Evolutionary conservation across 495 filamentous ascomycete species (phyloP), one percentile per base, ranked within the genome.

Genomic region (Collariella sp.): DNA sequence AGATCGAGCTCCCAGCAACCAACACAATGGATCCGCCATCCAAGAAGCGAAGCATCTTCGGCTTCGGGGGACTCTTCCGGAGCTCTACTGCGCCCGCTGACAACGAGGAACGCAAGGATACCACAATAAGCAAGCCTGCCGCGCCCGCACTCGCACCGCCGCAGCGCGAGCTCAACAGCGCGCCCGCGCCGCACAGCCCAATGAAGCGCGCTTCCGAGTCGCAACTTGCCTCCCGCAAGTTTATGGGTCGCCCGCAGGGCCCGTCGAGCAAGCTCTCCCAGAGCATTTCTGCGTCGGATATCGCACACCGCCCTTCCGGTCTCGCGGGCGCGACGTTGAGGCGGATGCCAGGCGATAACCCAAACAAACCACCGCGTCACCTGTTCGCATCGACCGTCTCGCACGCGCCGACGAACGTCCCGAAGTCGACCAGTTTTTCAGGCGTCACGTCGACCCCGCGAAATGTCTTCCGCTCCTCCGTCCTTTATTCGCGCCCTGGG

Each of bases 381-480:
- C 47, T 51, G 33, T 34, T 53, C 13, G 46, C 65, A 3, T 53
- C 65, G 24, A 51, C 55, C 16, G 43, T 55, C 24, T 59, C 60
- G 31, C 49, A 54, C 57, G 48, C 62, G 46, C 56, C 64, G 26
- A 50, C 57, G 23, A 42, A 18, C 26, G 22, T 44, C 20, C 41
- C 46, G 16, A 61, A 55, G 34, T 40, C 63, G 20, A 66, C 56
- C 10, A 68, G 58, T 39, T 65, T 64, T 34, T 61, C 61, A 3
- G 63, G 65, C 20, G 38, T 60, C 13, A 35, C 55, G 7, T 60
- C 61, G 34, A 56, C 65, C 5, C 55, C 63, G 3, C 64, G 55
- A 61, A 72, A 70, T 54, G 51, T 74, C 24, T 78, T 76, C 58
- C 68, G 70, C 26, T 68, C 69, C 2, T 70, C 72, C 19, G 65